A percentile compares a stretch with the other conserved stretches of the same genome.
Evolutionary conservation across 345 rosid genomes (phyloP).

Genomic region (Bretschneidera sinensis): DNA sequence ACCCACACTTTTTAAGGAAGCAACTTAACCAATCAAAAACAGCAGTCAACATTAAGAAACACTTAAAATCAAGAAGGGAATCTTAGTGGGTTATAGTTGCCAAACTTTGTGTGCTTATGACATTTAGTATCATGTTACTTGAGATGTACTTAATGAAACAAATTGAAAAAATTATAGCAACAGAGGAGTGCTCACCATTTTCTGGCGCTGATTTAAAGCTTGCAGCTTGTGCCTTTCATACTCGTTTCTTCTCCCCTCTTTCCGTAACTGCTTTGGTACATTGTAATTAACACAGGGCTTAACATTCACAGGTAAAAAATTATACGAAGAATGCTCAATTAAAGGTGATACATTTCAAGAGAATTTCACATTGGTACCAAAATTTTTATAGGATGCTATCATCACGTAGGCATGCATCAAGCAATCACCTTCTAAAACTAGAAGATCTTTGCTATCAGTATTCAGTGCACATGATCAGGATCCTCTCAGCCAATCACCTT

Average conservation of each 20-base stretch:
- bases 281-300: slow-evolving; percentile 2
- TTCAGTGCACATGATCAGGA: too few relatives aligned
- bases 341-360: too few relatives aligned
- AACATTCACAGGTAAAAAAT: background rate
- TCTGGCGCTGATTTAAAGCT: slow-evolving; percentile 95
- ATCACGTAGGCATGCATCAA: too few relatives aligned
- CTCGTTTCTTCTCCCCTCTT: slow-evolving; percentile 96
- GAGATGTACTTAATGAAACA: background rate
- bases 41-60: too few relatives aligned
- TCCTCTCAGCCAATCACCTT: too few relatives aligned
- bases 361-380: too few relatives aligned
- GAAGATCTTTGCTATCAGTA: too few relatives aligned
- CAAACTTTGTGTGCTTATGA: background rate
- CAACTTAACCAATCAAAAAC: too few relatives aligned
- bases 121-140: background rate
- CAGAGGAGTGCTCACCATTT: slow-evolving; percentile 49
- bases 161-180: slow-evolving; percentile 4
- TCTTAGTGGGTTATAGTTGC: background rate
- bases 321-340: too few relatives aligned
- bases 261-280: slow-evolving; percentile 53
- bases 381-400: too few relatives aligned
- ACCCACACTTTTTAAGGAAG: too few relatives aligned
- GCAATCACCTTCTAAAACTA: too few relatives aligned
- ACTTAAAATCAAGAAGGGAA: background rate
- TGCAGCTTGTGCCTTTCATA: slow-evolving; percentile 97